Percentiles rank a stretch among this genome's conserved stretches.
phyloP scores from a whole-genome alignment of 768 basidiomycete genomes.

The Hygrocybe coccinea region DNA sequence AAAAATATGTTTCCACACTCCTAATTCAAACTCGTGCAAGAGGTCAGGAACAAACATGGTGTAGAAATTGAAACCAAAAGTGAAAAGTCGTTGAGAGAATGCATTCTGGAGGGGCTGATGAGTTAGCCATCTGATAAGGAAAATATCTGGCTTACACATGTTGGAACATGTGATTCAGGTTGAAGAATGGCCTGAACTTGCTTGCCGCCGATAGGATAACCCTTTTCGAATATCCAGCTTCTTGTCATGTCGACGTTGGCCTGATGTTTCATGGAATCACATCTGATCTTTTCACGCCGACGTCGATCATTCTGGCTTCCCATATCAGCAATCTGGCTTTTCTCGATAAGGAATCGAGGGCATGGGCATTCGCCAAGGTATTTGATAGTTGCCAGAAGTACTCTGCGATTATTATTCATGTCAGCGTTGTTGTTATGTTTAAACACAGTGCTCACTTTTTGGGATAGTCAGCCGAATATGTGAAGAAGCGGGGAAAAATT shows the following conservation, averaged over 20 bases:
- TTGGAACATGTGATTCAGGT: slow-evolving; percentile 7
- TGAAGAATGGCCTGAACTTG: background rate
- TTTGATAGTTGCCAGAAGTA: slow-evolving; percentile 18
- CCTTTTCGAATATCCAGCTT: background rate
- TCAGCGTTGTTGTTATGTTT: slow-evolving; percentile 1
- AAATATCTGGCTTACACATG: slow-evolving; percentile 1
- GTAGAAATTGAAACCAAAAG: slow-evolving; percentile 21
- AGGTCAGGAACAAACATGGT: slow-evolving; percentile 31
- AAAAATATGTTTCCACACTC: slow-evolving; percentile 34
- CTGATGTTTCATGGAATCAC: background rate
- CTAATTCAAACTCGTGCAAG: slow-evolving; percentile 39
- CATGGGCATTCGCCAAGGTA: slow-evolving; percentile 21
- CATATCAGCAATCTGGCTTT: background rate
- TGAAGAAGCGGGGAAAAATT: slow-evolving; percentile 18
- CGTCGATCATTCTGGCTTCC: slow-evolving; percentile 1
- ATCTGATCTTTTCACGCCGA: background rate
- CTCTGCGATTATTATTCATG: slow-evolving; percentile 9
- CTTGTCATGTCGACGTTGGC: background rate
- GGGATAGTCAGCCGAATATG: slow-evolving; percentile 28
- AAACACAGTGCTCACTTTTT: slow-evolving; percentile 21
- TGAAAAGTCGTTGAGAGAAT: slow-evolving; percentile 17
- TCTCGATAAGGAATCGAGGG: slow-evolving; percentile 13
- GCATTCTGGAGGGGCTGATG: slow-evolving; percentile 23
- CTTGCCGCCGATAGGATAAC: background rate
- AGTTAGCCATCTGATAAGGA: background rate